Evolutionary conservation across 768 basidiomycete species (phyloP).

Genomic region (Termitomyces sp.): DNA sequence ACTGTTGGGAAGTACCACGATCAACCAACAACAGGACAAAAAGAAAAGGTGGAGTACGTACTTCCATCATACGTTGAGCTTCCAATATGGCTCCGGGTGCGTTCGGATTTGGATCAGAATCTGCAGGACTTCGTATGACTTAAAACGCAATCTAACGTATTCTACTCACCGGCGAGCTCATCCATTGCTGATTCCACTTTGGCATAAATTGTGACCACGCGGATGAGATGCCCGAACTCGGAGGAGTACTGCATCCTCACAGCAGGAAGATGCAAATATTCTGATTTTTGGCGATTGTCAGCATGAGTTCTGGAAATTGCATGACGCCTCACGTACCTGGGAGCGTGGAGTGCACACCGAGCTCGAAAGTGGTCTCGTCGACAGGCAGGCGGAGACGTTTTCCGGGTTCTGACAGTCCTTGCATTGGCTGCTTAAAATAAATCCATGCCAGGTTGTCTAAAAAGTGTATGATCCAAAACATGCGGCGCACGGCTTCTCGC

Average conservation of each 20-base stretch:
- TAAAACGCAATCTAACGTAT: conserved; percentile 7
- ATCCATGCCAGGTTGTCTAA: conserved; percentile 46
- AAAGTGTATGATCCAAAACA: conserved; percentile 74
- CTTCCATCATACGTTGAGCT: conserved; percentile 40
- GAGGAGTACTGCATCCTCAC: conserved; percentile 58
- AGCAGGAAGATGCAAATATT: conserved; percentile 62
- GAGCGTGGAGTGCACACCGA: conserved; percentile 52
- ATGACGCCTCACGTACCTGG: conserved; percentile 34
- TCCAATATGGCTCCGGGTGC: conserved; percentile 30
- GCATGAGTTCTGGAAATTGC: background rate
- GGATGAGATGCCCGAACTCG: conserved; percentile 74
- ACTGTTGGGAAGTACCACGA: conserved; percentile 5
- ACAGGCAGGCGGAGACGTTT: conserved; percentile 65
- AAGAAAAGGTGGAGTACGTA: conserved; percentile 19
- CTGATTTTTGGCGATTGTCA: conserved; percentile 29
- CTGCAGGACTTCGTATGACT: background rate
- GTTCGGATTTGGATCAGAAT: conserved; percentile 30
- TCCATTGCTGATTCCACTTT: conserved; percentile 54
- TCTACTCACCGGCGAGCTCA: conserved; percentile 38
- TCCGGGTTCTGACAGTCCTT: conserved; percentile 35
- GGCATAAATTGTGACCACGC: conserved; percentile 58
- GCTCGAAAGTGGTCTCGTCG: conserved; percentile 77
- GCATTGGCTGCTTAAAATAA: conserved; percentile 39
- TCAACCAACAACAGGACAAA: background rate
- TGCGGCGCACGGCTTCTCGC: conserved; percentile 73